Conservation (phyloP, 176 grass and related monocot species). For the Urochloa ruziziensis region DNA sequence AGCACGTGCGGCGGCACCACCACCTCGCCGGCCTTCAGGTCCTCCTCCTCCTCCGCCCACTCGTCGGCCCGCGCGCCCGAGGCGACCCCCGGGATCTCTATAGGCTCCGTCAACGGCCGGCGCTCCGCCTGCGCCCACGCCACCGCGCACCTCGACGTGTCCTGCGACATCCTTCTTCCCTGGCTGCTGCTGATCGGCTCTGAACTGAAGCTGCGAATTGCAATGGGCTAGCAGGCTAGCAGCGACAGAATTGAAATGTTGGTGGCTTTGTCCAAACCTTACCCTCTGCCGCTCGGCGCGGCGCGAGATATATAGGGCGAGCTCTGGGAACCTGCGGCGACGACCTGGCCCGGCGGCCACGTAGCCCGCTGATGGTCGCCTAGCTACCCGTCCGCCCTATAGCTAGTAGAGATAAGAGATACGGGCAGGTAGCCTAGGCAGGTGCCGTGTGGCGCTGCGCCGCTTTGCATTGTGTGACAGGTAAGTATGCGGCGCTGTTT, state of each 20-base stretch:
- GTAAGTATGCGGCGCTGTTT: conserved; percentile 23
- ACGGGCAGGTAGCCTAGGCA: not conserved
- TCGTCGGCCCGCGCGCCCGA: not conserved
- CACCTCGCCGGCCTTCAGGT: not conserved
- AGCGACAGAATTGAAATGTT: not conserved
- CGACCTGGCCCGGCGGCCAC: conserved; percentile 25
- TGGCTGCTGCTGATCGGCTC: not conserved
- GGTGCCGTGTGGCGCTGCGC: conserved; percentile 41
- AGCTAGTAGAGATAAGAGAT: not conserved
- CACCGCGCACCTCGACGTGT: not conserved
- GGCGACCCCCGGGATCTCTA: conserved; percentile 33
- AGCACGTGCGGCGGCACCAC: conserved; percentile 71
- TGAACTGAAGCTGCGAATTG: not conserved
- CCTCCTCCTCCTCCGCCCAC: not conserved
- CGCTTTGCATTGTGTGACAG: conserved; percentile 5
- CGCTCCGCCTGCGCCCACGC: conserved; percentile 12
- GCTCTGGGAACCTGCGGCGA: not conserved
- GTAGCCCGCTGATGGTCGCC: not conserved
- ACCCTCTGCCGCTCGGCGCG: not conserved
- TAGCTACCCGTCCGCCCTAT: not conserved
- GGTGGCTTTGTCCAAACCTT: not conserved
- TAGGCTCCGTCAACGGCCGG: conserved; percentile 32
- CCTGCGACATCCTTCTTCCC: conserved; percentile 11
- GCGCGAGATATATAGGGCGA: conserved; percentile 15
- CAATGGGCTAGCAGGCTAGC: not conserved